phyloP scores from a whole-genome alignment of 2,329 filamentous ascomycete species.

The Clonostachys rosea region DNA sequence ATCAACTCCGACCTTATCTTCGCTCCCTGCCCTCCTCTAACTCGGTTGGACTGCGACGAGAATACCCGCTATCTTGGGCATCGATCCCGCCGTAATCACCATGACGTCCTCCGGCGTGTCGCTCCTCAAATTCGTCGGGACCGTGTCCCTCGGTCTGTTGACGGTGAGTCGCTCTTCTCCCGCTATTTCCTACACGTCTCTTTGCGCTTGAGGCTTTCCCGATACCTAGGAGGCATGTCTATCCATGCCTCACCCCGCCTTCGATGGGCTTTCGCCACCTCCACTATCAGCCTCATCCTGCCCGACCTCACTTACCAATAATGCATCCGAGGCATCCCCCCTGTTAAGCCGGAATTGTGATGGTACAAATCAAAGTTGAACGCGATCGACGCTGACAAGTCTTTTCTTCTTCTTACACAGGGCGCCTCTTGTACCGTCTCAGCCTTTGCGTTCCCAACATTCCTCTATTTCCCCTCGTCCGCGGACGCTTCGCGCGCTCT shows the following conservation, averaged over 20 bases:
- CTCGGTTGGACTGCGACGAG: not conserved
- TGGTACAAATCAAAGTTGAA: too few species aligned
- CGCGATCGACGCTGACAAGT: too few species aligned
- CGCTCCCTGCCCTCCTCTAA: not conserved
- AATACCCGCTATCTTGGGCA: not conserved
- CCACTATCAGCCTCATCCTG: too few species aligned
- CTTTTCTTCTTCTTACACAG: slow-evolving; percentile 35
- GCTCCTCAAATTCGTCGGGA: slow-evolving; percentile 88
- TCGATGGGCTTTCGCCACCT: too few species aligned
- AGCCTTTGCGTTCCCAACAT: slow-evolving; percentile 71
- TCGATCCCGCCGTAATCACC: slow-evolving; percentile 8
- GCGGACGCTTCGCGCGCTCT: slow-evolving; percentile 67
- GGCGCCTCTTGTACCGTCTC: slow-evolving; percentile 85
- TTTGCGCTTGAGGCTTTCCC: too few species aligned
- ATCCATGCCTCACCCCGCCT: too few species aligned
- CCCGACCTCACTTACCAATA: too few species aligned
- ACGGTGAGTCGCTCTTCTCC: slow-evolving; percentile 57
- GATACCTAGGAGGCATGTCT: too few species aligned
- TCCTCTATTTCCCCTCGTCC: slow-evolving; percentile 77
- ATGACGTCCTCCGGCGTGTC: slow-evolving; percentile 70
- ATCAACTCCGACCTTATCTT: not conserved
- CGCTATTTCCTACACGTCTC: not conserved
- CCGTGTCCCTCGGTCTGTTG: slow-evolving; percentile 79
- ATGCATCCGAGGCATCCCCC: too few species aligned
- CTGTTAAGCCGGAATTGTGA: too few species aligned